A percentile compares a stretch with the other conserved stretches of the same genome.
These are phyloP conservation scores for Solanum chiquidenum DNA, from an alignment of 257 asterid species.

Conservation along the genomic window DNA sequence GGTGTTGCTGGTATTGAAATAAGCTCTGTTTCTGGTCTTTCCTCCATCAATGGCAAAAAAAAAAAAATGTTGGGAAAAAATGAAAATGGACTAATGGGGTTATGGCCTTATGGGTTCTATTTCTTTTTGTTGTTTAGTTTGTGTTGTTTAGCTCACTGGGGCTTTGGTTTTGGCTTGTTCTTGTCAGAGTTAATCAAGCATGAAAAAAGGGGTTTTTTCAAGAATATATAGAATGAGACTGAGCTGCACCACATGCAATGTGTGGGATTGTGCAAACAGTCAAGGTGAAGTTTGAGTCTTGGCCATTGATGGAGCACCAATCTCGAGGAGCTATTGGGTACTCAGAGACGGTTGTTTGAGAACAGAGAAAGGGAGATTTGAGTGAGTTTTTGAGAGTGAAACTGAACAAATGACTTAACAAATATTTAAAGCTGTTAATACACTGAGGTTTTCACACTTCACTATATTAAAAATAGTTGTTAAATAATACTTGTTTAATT, in stretches of 20 bases:
- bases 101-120: background rate
- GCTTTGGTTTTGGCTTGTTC: background rate
- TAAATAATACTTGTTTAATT: fast-evolving
- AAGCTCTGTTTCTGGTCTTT: conserved; percentile 88
- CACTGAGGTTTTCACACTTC: background rate
- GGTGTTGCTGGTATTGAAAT: conserved; percentile 98
- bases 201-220: background rate
- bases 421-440: background rate
- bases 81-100: background rate
- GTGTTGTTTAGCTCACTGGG: background rate
- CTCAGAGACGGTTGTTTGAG: background rate
- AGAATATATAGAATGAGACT: background rate
- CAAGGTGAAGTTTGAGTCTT: background rate
- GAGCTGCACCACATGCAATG: background rate
- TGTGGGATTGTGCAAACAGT: background rate
- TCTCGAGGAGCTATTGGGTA: background rate
- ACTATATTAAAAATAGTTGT: too few species aligned
- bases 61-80: background rate
- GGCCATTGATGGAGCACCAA: background rate
- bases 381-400: background rate
- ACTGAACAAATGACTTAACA: background rate
- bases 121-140: background rate
- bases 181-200: background rate
- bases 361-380: background rate
- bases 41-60: conserved; percentile 40